Evolutionary conservation across 768 basidiomycete genomes (phyloP).

Genomic region (Chlorophyllum brunneum): DNA sequence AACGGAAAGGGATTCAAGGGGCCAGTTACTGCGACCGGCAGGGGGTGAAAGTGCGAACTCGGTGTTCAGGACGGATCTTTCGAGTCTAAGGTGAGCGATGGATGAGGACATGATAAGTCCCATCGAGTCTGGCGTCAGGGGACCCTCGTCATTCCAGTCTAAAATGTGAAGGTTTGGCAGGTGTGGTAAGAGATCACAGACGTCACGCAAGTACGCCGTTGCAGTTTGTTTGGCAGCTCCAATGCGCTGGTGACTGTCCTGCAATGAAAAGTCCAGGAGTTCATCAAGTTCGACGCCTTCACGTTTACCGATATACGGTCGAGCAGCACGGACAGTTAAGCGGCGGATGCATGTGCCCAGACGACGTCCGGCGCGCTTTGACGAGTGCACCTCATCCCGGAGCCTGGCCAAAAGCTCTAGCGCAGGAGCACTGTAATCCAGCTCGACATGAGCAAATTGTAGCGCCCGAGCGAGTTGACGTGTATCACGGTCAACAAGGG

Average conservation of each 20-base stretch:
- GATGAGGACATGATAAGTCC: slow-evolving; percentile 16
- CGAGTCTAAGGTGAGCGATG: slow-evolving; percentile 22
- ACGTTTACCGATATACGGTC: slow-evolving; percentile 1
- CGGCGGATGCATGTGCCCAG: slow-evolving; percentile 21
- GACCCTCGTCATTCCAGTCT: slow-evolving; percentile 20
- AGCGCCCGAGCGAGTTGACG: slow-evolving; percentile 21
- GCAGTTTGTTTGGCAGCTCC: neutral
- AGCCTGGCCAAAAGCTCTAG: slow-evolving; percentile 9
- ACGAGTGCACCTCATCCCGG: neutral
- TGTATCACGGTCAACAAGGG: slow-evolving; percentile 25
- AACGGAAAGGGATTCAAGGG: slow-evolving; percentile 17
- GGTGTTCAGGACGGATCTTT: slow-evolving; percentile 11
- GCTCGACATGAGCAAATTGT: slow-evolving; percentile 19
- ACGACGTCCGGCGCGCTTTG: neutral
- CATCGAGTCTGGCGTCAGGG: slow-evolving; percentile 15
- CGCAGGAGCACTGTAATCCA: slow-evolving; percentile 16
- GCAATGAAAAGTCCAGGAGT: neutral
- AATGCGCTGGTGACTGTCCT: neutral
- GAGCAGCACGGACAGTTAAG: slow-evolving; percentile 14
- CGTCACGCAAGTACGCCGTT: slow-evolving; percentile 4
- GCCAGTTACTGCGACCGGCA: neutral
- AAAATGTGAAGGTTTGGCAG: slow-evolving; percentile 25
- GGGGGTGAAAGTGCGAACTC: neutral
- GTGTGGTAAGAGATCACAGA: slow-evolving; percentile 15
- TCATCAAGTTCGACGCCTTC: slow-evolving; percentile 1